Conservation (phyloP, 768 basidiomycete species). For the Arthromyces matolae region DNA sequence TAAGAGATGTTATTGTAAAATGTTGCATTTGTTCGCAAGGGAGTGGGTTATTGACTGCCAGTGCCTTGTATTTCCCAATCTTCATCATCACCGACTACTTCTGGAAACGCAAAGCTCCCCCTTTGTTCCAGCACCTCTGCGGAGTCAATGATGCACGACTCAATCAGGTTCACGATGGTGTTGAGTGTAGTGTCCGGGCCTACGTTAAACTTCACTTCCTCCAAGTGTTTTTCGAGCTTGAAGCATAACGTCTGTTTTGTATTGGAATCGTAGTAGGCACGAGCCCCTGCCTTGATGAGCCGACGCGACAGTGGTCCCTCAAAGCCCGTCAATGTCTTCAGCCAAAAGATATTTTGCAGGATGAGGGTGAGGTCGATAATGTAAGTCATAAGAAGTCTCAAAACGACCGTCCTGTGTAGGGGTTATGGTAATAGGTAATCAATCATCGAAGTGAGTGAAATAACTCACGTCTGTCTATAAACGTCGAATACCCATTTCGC, state of each 20-base stretch:
- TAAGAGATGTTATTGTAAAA: no score
- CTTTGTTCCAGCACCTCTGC: neutral
- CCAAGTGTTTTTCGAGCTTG: slow-evolving; percentile 12
- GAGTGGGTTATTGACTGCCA: no score
- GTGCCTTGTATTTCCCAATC: neutral
- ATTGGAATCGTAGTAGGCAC: slow-evolving; percentile 10
- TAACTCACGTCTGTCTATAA: slow-evolving; percentile 19
- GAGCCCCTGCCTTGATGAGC: slow-evolving; percentile 11
- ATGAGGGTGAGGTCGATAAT: slow-evolving; percentile 20
- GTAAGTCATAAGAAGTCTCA: slow-evolving; percentile 19
- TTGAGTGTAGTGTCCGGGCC: slow-evolving; percentile 13
- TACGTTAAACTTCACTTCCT: slow-evolving; percentile 3
- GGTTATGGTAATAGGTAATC: neutral
- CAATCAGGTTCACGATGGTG: neutral
- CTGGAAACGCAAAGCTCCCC: neutral
- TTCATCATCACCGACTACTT: neutral
- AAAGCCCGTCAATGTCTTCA: slow-evolving; percentile 1
- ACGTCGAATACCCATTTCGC: slow-evolving; percentile 19
- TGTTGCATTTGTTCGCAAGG: no score
- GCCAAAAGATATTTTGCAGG: slow-evolving; percentile 19
- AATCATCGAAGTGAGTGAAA: neutral
- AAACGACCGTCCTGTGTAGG: slow-evolving; percentile 6
- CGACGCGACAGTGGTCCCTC: slow-evolving; percentile 8
- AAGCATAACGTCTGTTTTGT: slow-evolving; percentile 9
- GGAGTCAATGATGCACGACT: neutral